Base-by-base conservation (phyloP, 2,329 filamentous ascomycete genomes). In the Beauveria caledonica region DNA sequence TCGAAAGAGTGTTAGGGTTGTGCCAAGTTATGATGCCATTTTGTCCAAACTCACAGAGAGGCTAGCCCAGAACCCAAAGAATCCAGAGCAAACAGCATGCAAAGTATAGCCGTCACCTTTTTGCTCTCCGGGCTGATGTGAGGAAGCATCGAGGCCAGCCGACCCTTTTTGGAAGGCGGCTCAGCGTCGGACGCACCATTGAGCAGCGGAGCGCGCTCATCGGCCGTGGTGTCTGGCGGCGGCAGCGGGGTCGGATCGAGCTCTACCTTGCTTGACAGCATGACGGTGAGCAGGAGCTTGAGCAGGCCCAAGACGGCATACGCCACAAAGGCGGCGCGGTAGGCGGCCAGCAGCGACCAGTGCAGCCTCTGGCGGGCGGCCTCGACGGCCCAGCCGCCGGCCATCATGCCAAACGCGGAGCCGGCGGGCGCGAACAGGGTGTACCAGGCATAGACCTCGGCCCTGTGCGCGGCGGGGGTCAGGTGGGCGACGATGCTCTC, bases 61-160 rank as follows among this genome's bases (percentile, higher is more conserved):
- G 85, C 86, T 69, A 92, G 80, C 2, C 89, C 88, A 1, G 85
- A 87, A 1, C 86, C 87, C 60, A 91, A 81, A 0, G 85, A 82
- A 69, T 92, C 88, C 6, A 91, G 67, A 1, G 80, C 80, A 66
- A 91, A 87, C 1, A 93, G 74, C 8, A 87, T 71, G 67, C 85
- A 88, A 0, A 93, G 76, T 54, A 84, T 82, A 56, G 81, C 69
- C 6, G 89, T 75, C 33, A 86, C 77, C 0, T 73, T 67, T 7
- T 79, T 73, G 40, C 80, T 85, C n/a, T 81, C 74, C 3, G 71
- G 72, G 5, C 83, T 84, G 21, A 91, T 83, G 2, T 80, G 74
- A 0, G 84, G 80, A 33, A 88, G 69, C n/a, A 84, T 68, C 58
- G 53, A 27, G 5, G 46, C 11, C 3, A 69, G 46, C 5, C 63